Conservation (phyloP, 352 stramenopile species). For the Globisporangium abappressorium region DNA sequence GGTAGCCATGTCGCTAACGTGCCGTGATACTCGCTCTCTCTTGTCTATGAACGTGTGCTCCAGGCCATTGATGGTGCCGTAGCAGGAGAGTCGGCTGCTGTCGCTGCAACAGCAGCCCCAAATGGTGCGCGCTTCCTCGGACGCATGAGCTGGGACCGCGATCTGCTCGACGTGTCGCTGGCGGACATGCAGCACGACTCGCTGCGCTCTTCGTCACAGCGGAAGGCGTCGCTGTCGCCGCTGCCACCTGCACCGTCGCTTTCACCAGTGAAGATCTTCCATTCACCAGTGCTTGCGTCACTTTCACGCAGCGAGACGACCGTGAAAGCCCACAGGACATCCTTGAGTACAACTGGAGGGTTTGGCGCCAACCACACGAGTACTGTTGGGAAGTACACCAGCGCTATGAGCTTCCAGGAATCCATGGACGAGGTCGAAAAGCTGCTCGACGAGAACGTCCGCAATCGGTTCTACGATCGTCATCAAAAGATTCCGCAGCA, state of each 20-base stretch:
- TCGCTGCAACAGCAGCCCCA: not conserved
- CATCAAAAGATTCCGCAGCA: conserved; percentile 17
- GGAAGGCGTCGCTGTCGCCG: not conserved
- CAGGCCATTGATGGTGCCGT: not conserved
- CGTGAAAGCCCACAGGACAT: not conserved
- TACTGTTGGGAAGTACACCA: not conserved
- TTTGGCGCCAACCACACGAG: not conserved
- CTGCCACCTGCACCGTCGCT: not conserved
- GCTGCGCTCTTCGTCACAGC: conserved; percentile 2
- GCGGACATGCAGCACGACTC: not conserved
- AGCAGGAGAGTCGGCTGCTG: not conserved
- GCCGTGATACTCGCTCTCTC: not conserved
- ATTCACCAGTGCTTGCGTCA: too few species aligned
- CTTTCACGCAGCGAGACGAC: too few species aligned
- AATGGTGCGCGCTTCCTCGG: conserved; percentile 28
- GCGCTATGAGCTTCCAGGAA: conserved; percentile 33
- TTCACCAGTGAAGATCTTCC: too few species aligned
- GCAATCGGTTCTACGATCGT: conserved; percentile 14
- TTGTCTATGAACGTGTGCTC: not conserved
- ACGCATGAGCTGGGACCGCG: conserved; percentile 55
- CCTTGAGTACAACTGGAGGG: not conserved
- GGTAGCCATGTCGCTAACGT: not conserved
- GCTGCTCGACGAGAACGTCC: conserved; percentile 40
- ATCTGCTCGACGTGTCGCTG: conserved; percentile 32
- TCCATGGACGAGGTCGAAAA: conserved; percentile 50